A percentile compares a stretch with the other conserved stretches of the same genome.
Evolutionary conservation across 1,284 basidiomycete genomes (phyloP).

Genomic region (Pterulicium gracile): DNA sequence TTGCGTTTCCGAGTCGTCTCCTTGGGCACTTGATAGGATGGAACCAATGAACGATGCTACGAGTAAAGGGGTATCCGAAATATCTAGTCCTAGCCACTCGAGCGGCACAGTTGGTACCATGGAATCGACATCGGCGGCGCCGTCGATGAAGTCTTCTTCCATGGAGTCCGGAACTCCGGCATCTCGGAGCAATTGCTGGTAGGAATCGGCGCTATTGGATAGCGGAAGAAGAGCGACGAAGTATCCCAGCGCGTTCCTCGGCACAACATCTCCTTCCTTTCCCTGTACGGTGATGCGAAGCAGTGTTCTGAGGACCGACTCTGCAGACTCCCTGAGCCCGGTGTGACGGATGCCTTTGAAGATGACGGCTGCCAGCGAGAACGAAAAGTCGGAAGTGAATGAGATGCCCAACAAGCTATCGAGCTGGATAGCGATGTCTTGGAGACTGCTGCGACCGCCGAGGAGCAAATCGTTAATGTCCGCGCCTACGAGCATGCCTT

Average conservation of each 20-base stretch:
- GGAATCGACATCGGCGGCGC: conserved; percentile 34
- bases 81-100: conserved; percentile 42
- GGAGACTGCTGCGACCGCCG: conserved; percentile 52
- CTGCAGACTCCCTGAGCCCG: conserved; percentile 48
- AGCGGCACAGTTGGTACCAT: conserved; percentile 14
- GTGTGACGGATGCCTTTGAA: conserved; percentile 79
- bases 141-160: conserved; percentile 25
- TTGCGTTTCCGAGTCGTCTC: conserved; percentile 74
- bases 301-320: conserved; percentile 43
- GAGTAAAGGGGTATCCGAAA: conserved; percentile 60
- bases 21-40: conserved; percentile 70
- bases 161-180: conserved; percentile 45
- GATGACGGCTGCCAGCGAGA: conserved; percentile 71
- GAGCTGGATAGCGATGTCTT: conserved; percentile 62
- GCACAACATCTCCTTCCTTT: conserved; percentile 27
- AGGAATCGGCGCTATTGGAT: conserved; percentile 44
- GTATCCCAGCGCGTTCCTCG: conserved; percentile 61
- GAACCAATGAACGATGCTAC: conserved; percentile 67
- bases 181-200: conserved; percentile 49
- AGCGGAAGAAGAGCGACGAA: conserved; percentile 73
- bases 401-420: conserved; percentile 68
- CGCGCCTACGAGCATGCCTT: conserved; percentile 42
- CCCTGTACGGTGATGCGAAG: conserved; percentile 45
- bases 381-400: conserved; percentile 73
- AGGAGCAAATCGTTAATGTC: conserved; percentile 52